Conservation (phyloP, 75 land plant species). For the Pseudotsuga menziesii region DNA sequence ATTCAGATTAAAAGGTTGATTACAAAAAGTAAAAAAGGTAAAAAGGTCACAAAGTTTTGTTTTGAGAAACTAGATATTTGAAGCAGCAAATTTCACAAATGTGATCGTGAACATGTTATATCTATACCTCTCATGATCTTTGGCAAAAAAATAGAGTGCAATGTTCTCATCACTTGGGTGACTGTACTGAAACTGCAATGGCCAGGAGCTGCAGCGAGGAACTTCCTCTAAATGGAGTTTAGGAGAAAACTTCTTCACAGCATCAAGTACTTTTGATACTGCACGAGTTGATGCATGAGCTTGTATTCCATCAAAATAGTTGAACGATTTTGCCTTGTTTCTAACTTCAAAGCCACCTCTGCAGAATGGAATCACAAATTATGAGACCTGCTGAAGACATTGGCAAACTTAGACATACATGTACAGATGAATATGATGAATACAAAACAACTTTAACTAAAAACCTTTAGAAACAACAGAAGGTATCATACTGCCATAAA, state of each 20-base stretch:
- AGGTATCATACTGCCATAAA: constrained; percentile 61
- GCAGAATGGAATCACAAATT: constrained; percentile 17
- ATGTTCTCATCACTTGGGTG: constrained; percentile 53
- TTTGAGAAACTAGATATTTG: background rate
- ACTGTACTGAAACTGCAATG: constrained; percentile 43
- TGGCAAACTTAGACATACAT: background rate
- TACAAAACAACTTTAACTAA: constrained; percentile 8
- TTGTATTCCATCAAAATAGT: constrained; percentile 58
- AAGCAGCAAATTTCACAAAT: no score
- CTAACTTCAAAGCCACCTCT: constrained; percentile 72
- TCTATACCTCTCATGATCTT: constrained; percentile 60
- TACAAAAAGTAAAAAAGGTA: background rate
- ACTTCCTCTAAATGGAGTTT: constrained; percentile 51
- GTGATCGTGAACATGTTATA: background rate
- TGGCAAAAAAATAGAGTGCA: constrained; percentile 80
- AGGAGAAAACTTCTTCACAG: constrained; percentile 32
- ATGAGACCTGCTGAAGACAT: background rate
- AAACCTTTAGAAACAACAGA: constrained; percentile 13
- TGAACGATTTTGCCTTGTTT: constrained; percentile 23
- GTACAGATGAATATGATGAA: constrained; percentile 1
- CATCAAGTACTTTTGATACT: constrained; percentile 54
- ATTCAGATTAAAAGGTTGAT: background rate
- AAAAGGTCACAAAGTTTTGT: constrained; percentile 7
- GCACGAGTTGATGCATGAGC: constrained; percentile 72
- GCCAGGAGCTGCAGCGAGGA: constrained; percentile 60